A percentile compares a stretch with the other conserved stretches of the same genome.
Conservation (phyloP, 2,329 filamentous ascomycete species). For the Boeremia lycopersici region DNA sequence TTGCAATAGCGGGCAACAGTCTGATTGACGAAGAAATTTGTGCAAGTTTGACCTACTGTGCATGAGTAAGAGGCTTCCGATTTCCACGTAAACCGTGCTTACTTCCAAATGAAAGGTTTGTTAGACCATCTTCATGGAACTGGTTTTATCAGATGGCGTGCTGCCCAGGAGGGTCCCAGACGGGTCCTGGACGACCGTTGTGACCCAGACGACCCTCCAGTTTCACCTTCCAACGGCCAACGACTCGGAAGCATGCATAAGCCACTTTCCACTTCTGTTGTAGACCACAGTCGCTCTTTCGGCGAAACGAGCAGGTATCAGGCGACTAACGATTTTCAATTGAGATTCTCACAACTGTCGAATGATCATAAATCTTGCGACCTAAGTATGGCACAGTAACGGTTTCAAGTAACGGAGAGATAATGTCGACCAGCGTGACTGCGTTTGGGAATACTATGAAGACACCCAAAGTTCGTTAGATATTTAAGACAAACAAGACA, state of each 20-base stretch:
- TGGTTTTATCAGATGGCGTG: neutral
- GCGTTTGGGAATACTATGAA: neutral
- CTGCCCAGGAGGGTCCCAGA: neutral
- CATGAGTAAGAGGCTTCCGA: neutral
- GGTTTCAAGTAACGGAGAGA: constrained; percentile 25
- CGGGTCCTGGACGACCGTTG: constrained; percentile 16
- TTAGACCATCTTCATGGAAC: neutral
- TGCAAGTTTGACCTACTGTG: neutral
- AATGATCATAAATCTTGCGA: constrained; percentile 29
- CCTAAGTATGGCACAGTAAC: constrained; percentile 26
- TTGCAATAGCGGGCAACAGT: neutral
- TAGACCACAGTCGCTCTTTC: neutral
- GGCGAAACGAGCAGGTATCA: neutral
- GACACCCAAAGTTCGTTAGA: constrained; percentile 1
- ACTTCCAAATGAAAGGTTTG: neutral
- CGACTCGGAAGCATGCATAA: constrained; percentile 19
- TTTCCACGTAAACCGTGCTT: neutral
- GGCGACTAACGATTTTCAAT: neutral
- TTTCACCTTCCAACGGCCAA: constrained; percentile 25
- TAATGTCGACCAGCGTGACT: neutral
- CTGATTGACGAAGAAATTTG: neutral
- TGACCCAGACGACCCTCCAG: constrained; percentile 11
- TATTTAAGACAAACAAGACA: constrained; percentile 35
- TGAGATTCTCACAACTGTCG: constrained; percentile 28
- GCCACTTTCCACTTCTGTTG: neutral